Evolutionary conservation across 148 eudicot genomes (phyloP).

Genomic region (Rhododendron ovatum): DNA sequence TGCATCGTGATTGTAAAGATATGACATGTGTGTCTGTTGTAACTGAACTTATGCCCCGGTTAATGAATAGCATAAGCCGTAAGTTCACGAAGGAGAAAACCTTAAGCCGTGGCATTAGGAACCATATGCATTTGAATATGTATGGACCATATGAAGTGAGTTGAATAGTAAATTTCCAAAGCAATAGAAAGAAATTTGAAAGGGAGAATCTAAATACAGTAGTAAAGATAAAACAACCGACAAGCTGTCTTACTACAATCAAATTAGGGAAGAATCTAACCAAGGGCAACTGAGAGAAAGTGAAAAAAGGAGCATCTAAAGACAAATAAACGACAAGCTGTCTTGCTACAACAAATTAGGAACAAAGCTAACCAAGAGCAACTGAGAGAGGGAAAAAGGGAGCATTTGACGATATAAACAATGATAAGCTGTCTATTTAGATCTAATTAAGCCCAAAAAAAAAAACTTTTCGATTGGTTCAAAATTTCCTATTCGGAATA

Average conservation of each 20-base stretch:
- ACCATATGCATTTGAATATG: background rate
- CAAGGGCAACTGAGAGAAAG: no score
- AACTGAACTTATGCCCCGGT: background rate
- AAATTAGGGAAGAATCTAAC: background rate
- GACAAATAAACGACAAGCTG: no score
- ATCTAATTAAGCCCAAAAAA: background rate
- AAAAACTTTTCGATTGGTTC: background rate
- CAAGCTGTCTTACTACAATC: background rate
- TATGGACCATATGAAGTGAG: background rate
- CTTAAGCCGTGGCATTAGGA: no score
- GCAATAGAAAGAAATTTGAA: background rate
- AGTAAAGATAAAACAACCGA: no score
- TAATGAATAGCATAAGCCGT: no score
- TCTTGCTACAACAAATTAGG: no score
- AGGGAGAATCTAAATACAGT: background rate
- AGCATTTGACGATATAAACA: background rate
- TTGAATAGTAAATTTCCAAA: background rate
- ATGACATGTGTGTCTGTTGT: background rate
- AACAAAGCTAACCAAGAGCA: background rate
- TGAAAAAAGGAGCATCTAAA: no score
- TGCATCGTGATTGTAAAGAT: background rate
- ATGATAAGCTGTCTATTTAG: background rate
- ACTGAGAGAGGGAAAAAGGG: background rate
- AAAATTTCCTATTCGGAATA: background rate
- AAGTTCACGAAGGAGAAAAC: no score